Percentiles rank a stretch among this genome's conserved stretches.
These are phyloP conservation scores for Vanilla planifolia DNA, from an alignment of 106 monocot genomes.

Conservation along the genomic window DNA sequence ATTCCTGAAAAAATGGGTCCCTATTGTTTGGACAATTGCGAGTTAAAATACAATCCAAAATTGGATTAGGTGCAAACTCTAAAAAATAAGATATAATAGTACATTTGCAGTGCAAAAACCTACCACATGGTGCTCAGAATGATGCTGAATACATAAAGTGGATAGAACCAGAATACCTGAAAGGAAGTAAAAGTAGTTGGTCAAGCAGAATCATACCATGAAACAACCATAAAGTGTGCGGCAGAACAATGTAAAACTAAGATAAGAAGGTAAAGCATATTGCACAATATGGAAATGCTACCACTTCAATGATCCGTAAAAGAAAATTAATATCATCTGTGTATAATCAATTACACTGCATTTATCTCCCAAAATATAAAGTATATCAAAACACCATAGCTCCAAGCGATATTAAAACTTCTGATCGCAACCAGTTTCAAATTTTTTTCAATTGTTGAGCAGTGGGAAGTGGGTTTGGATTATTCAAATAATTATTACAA, in stretches of 20 bases:
- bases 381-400: no score
- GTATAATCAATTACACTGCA: neutral
- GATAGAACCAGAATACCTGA: conserved; percentile 96
- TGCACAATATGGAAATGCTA: neutral
- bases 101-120: conserved; percentile 3
- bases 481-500: no score
- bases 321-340: neutral
- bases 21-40: no score
- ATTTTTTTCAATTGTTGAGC: no score
- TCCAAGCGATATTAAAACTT: no score
- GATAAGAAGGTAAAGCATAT: neutral
- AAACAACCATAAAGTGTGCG: neutral
- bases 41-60: no score
- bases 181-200: conserved; percentile 7
- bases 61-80: neutral
- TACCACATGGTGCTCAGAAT: conserved; percentile 89
- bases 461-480: no score
- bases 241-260: neutral
- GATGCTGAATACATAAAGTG: conserved; percentile 87
- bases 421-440: no score
- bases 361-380: no score
- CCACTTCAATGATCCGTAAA: no score
- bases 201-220: neutral
- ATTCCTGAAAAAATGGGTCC: no score
- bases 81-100: neutral